Base-by-base conservation (phyloP, 2,329 filamentous ascomycete genomes). In the Monosporascus sp. region DNA sequence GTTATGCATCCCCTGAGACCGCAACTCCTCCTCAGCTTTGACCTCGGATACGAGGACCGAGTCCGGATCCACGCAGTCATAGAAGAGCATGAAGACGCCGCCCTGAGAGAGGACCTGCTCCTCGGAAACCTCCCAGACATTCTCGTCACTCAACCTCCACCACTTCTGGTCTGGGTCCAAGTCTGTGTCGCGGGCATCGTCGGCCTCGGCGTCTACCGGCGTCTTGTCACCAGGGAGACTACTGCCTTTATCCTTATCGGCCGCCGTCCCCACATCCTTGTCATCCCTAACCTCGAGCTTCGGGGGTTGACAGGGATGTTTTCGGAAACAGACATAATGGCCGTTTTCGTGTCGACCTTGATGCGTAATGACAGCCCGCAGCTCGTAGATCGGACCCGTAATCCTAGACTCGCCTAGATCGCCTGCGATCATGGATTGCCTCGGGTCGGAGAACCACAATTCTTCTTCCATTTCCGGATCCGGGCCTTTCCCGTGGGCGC, bases 11-110 rank as follows among this genome's bases (percentile, higher is more conserved):
- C 56, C 56, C 45, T 50, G 49, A 15, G 50, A 44, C 43, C 36
- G 49, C 11, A 31, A n/a, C 7, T 54, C 44, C 24, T 57, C 56
- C 44, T 53, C 52, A 17, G 51, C 44, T 46, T 39, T 43, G 37
- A 48, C 38, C 27, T 70, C 67, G 24, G 67, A 61, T 24, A 68
- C 63, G 9, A 77, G 67, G 20, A 86, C 66, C 27, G 75, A 74
- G 38, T 68, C 73, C 1, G 77, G 70, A 53, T 87, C 83, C 24
- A 88, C 74, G 47, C 82, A 83, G 67, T 99, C 93, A 68, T 97
- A 99, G 69, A 97, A 97, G 1, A 97, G 79, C 93, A 99, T 97
- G 67, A 97, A 97, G 0, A 92, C 93, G 2, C 90, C 90, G 0
- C 85, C 85, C 61, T 96, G 87, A 2, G 77, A 79, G 49, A 94